These are phyloP conservation scores for Pachysandra terminalis DNA, from an alignment of 164 flowering plant species.

Conservation along the genomic window DNA sequence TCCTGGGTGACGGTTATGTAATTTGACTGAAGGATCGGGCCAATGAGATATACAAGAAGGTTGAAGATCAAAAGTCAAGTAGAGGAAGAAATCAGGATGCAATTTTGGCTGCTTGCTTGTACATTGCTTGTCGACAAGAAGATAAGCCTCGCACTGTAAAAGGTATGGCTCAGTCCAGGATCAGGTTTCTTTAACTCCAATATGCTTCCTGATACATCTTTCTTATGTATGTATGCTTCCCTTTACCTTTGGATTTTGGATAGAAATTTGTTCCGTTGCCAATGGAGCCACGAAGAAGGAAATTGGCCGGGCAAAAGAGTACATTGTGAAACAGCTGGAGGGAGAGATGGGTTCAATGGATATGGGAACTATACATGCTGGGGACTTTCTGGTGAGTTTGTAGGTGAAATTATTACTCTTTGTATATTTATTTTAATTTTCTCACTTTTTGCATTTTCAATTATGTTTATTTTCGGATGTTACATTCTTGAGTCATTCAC, in stretches of 20 bases:
- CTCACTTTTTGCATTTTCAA: too few species aligned
- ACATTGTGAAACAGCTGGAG: conserved; percentile 69
- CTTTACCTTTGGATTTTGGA: conserved; percentile 37
- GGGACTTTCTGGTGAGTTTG: conserved; percentile 64
- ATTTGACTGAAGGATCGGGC: conserved; percentile 29
- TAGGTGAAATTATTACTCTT: too few species aligned
- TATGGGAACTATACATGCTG: conserved; percentile 77
- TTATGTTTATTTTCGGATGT: neutral
- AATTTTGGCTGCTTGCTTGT: conserved; percentile 35
- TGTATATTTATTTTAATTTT: too few species aligned
- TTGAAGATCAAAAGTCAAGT: conserved; percentile 39
- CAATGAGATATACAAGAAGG: conserved; percentile 38
- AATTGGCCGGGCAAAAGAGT: conserved; percentile 80
- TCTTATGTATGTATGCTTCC: conserved; percentile 30
- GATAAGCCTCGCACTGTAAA: conserved; percentile 38
- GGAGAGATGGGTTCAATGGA: conserved; percentile 68
- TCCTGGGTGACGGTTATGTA: neutral
- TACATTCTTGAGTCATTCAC: too few species aligned
- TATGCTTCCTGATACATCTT: conserved; percentile 33
- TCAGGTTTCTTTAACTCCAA: conserved; percentile 23
- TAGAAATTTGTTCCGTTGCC: conserved; percentile 81
- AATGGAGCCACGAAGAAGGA: conserved; percentile 83
- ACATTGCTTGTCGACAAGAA: conserved; percentile 42
- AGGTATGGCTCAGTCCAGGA: conserved; percentile 31
- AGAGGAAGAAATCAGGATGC: conserved; percentile 42